Evolutionary conservation across 768 basidiomycete species (phyloP).

Genomic region (Agrocybe praecox): DNA sequence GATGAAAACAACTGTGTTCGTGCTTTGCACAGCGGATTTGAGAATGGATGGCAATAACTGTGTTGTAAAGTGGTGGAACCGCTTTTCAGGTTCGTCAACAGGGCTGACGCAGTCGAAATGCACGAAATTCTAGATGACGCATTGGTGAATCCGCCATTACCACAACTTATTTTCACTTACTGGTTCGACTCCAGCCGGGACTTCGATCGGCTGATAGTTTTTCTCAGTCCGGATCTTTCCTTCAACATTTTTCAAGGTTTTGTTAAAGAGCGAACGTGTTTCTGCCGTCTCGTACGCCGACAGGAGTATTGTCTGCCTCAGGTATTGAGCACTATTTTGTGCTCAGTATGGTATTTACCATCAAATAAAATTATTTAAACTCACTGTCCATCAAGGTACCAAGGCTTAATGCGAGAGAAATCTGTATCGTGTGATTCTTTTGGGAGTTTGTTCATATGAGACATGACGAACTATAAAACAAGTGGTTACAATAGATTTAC

Average conservation of each 20-base stretch:
- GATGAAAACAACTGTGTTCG: conserved; percentile 86
- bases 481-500: not conserved
- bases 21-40: conserved; percentile 92
- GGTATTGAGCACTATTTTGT: conserved; percentile 65
- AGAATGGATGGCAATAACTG: conserved; percentile 82
- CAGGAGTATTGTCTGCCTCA: conserved; percentile 89
- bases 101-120: conserved; percentile 73
- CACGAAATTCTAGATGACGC: conserved; percentile 59
- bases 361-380: not conserved
- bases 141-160: not conserved
- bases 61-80: conserved; percentile 86
- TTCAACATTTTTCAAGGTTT: conserved; percentile 75
- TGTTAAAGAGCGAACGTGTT: conserved; percentile 76
- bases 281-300: conserved; percentile 92
- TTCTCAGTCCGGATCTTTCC: conserved; percentile 79
- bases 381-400: conserved; percentile 95
- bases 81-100: conserved; percentile 81
- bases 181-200: conserved; percentile 85
- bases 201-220: conserved; percentile 70
- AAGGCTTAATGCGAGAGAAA: conserved; percentile 96
- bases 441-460: conserved; percentile 84
- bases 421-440: conserved; percentile 93
- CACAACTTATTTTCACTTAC: conserved; percentile 36
- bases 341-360: not conserved
- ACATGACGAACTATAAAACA: conserved; percentile 72